phyloP scores from a whole-genome alignment of 768 basidiomycete genomes.

The Rhizopogon vulgaris region DNA sequence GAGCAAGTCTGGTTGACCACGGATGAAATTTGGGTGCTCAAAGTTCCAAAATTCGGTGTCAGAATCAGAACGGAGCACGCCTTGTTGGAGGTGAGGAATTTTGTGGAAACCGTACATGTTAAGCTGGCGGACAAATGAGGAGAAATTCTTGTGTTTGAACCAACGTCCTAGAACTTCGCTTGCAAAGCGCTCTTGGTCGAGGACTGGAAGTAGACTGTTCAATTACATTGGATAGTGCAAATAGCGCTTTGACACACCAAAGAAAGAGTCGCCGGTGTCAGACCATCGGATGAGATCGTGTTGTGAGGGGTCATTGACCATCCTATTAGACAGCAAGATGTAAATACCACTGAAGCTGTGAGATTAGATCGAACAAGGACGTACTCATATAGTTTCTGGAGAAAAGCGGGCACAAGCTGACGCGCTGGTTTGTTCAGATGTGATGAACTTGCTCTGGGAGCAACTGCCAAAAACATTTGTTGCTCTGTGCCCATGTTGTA shows the following conservation, averaged over 20 bases:
- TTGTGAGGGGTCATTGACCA: constrained; percentile 84
- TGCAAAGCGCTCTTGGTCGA: constrained; percentile 87
- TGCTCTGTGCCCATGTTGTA: constrained; percentile 42
- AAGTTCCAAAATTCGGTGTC: constrained; percentile 90
- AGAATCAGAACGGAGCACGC: constrained; percentile 78
- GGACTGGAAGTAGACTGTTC: constrained; percentile 44
- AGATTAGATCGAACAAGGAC: constrained; percentile 26
- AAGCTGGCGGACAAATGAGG: constrained; percentile 88
- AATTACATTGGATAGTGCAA: background rate
- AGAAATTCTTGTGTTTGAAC: constrained; percentile 99
- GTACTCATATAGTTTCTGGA: constrained; percentile 90
- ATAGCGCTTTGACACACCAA: constrained; percentile 44
- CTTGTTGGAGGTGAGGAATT: constrained; percentile 93
- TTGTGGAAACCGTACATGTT: constrained; percentile 98
- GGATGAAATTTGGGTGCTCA: constrained; percentile 81
- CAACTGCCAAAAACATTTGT: constrained; percentile 51
- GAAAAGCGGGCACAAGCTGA: constrained; percentile 69
- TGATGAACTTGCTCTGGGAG: constrained; percentile 31
- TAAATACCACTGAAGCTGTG: constrained; percentile 5
- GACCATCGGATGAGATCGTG: constrained; percentile 89
- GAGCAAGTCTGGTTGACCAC: constrained; percentile 84
- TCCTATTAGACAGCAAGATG: constrained; percentile 40
- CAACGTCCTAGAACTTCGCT: constrained; percentile 84
- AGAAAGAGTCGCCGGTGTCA: constrained; percentile 87
- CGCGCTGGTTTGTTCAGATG: constrained; percentile 41